Evolutionary conservation across 2,329 filamentous ascomycete genomes (phyloP), one percentile per base, ranked within the genome.

Genomic region (Aureobasidium vineae): DNA sequence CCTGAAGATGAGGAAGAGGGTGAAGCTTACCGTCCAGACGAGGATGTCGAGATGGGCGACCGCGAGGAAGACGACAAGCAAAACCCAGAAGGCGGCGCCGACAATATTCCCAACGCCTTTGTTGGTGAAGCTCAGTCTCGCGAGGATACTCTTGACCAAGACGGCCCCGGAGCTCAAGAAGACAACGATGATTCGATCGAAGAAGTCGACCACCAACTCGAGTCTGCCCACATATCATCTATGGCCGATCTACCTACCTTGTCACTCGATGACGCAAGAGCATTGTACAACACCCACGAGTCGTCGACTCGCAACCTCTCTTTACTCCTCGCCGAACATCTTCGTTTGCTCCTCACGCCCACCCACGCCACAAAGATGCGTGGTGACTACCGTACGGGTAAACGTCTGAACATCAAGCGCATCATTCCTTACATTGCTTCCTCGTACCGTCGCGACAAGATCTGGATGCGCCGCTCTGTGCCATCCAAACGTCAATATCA

Each of bases 381-480:
- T 1, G 95, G 95, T 50, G 92, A 96, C 71, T 98, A 96, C 85
- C 91, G 95, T 71, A 99, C 95, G 0, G 95, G 95, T 69, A 99
- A 99, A 78, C 90, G 95, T 0, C 91, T 99, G 72, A 99, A 98
- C 79, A 97, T 99, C 82, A 98, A 98, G 79, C 92, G 94, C 72
- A 99, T 99, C 79, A 99, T 99, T 73, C 95, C 96, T 0, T 99
- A 99, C 80, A 98, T 99, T 72, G 95, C 96, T 1, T 98, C 93
- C 0, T 89, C 90, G 75, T 99, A 97, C 84, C 98, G 97, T 83
- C 91, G 95, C 68, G 95, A 99, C 85, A 99, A 99, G 83, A 99
- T 99, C 79, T 99, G 95, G 95, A 96, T 99, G 89, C 90, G 96
- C 16, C 88, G 96, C 66, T 89, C 87, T 40, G 88, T 97, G 59